These are phyloP conservation scores for Apiospora arundinis DNA, from an alignment of 2,329 filamentous ascomycete genomes.

Conservation along the genomic window DNA sequence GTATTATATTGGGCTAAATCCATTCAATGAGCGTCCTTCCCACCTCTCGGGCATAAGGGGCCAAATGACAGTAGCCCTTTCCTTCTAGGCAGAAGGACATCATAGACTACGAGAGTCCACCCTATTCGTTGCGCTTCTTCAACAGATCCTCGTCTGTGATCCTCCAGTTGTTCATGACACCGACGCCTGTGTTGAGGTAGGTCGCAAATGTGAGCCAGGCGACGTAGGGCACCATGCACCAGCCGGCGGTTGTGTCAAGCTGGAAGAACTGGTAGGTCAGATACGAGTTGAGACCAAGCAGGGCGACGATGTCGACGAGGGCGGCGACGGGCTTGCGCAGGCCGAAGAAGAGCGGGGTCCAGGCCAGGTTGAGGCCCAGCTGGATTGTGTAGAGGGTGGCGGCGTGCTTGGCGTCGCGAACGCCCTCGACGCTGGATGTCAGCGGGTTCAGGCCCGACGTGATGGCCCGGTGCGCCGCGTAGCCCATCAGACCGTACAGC, in stretches of 20 bases:
- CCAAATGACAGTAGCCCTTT: no score
- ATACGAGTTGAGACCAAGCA: slow-evolving; percentile 76
- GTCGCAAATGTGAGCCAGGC: slow-evolving; percentile 88
- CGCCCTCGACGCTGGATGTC: slow-evolving; percentile 40
- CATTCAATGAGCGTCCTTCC: neutral
- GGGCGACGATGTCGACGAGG: slow-evolving; percentile 74
- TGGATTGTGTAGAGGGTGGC: slow-evolving; percentile 86
- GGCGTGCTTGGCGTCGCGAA: slow-evolving; percentile 61
- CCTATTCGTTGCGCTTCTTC: slow-evolving; percentile 31
- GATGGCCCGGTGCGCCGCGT: slow-evolving; percentile 82
- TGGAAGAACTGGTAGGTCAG: slow-evolving; percentile 78
- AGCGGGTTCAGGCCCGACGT: slow-evolving; percentile 65
- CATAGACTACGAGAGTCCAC: neutral
- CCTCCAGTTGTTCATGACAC: slow-evolving; percentile 73
- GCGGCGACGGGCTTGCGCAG: slow-evolving; percentile 75
- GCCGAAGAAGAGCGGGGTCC: slow-evolving; percentile 95
- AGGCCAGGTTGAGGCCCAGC: slow-evolving; percentile 82
- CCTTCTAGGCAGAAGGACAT: no score
- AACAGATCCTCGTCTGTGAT: slow-evolving; percentile 46
- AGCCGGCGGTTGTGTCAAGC: slow-evolving; percentile 75
- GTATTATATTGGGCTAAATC: neutral
- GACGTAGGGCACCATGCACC: slow-evolving; percentile 80
- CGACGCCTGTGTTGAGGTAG: slow-evolving; percentile 76
- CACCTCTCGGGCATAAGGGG: neutral
- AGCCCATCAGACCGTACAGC: slow-evolving; percentile 84